Conservation (phyloP, 768 basidiomycete genomes). For the Xanthoconium stramineum region DNA sequence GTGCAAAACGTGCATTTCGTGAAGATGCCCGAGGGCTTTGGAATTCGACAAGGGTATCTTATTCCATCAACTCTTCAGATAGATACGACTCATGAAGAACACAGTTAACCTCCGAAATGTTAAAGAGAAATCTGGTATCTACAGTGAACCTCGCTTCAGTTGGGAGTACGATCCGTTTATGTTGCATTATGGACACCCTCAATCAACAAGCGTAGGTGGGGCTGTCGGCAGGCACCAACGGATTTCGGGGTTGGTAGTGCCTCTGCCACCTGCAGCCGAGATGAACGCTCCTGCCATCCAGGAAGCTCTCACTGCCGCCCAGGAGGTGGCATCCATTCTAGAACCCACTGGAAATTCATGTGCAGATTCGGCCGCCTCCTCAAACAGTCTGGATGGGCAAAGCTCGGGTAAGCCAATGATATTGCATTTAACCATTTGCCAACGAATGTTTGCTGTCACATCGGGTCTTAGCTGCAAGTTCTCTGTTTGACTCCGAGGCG, state of each 20-base stretch:
- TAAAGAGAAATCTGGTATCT: conserved; percentile 1
- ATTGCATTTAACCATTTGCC: not conserved
- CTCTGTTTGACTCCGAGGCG: not conserved
- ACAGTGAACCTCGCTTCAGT: not conserved
- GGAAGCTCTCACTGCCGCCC: not conserved
- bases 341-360: not conserved
- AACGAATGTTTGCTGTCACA: not conserved
- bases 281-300: not conserved
- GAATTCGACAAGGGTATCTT: not conserved
- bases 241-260: no score
- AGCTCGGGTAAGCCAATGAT: not conserved
- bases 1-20: not conserved
- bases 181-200: no score
- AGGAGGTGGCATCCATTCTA: not conserved
- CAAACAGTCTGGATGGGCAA: not conserved
- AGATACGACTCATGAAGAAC: not conserved
- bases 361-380: not conserved
- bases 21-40: not conserved
- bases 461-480: not conserved
- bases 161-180: not conserved
- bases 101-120: conserved; percentile 2
- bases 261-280: not conserved
- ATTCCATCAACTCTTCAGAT: no score
- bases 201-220: no score
- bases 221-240: no score